phyloP scores from a whole-genome alignment of 2,329 filamentous ascomycete genomes.

The Exophiala sp. region DNA sequence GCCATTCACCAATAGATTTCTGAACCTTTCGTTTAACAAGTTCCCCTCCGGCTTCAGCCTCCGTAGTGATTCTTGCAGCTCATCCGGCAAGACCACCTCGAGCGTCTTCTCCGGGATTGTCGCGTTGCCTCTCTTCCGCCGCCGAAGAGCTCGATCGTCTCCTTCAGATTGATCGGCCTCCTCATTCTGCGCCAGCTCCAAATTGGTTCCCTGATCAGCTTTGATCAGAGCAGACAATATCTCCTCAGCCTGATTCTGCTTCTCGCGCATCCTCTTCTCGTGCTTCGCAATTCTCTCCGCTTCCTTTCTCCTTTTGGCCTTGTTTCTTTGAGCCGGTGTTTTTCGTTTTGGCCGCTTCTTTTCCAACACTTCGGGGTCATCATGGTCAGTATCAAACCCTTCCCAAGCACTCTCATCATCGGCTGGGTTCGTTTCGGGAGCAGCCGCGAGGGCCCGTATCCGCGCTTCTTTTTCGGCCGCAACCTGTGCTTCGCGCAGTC shows the following conservation, averaged over 20 bases:
- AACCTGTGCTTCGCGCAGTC: conserved; percentile 59
- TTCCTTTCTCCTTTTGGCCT: conserved; percentile 79
- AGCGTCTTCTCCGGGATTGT: conserved; percentile 67
- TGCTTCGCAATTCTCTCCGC: conserved; percentile 71
- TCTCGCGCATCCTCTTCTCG: conserved; percentile 67
- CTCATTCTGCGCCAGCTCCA: conserved; percentile 33
- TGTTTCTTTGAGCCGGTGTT: conserved; percentile 79
- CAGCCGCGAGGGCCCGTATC: conserved; percentile 65
- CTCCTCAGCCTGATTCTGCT: conserved; percentile 63
- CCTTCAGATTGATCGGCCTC: conserved; percentile 46
- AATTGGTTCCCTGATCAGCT: conserved; percentile 53
- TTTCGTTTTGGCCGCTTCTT: conserved; percentile 78
- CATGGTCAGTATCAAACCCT: conserved; percentile 72
- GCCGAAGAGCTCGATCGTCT: conserved; percentile 17
- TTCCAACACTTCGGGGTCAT: conserved; percentile 62
- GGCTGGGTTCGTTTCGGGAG: conserved; percentile 68
- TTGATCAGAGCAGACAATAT: conserved; percentile 38
- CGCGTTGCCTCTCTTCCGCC: conserved; percentile 20
- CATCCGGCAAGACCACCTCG: conserved; percentile 73
- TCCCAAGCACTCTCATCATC: conserved; percentile 92
- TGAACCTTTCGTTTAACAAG: conserved; percentile 81
- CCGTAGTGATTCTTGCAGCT: conserved; percentile 74
- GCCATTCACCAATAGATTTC: conserved; percentile 79
- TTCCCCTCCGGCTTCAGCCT: conserved; percentile 93
- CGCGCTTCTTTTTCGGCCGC: conserved; percentile 56